Evolutionary conservation across 2,329 filamentous ascomycete genomes (phyloP), one percentile per base, ranked within the genome.

Genomic region (Trichoderma sp.): DNA sequence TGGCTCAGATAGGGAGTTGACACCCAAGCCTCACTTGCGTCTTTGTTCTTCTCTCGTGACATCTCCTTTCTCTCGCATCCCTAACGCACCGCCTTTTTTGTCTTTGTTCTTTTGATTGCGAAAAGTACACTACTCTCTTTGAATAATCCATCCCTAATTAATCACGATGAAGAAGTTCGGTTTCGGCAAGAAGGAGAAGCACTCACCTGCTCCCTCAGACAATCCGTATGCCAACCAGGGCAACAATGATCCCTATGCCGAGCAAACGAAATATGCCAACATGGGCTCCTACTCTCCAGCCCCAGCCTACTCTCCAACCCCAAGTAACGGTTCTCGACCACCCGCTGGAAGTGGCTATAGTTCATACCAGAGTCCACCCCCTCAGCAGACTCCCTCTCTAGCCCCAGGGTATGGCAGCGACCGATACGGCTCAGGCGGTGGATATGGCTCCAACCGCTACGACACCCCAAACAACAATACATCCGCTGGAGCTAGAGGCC

Each of bases 191-290:
- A 91, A 90, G 81, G 85, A 88, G 81, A 83, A 85, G 53, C 85
- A 87, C 6, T 84, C 86, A 72, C 63, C 65, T 14, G 80, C 84
- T 33, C 80, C 83, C 56, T 83, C 84, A 66, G 86, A 87, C 45
- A 91, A 92, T 79, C 90, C 91, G 6, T 92, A 92, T 79, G 89
- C 90, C 71, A 87, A 84, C 76, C 81, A 90, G 81, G 85, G 87
- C 71, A 81, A 81, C 73, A 84, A 83, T 77, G 90, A 91, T 77
- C 89, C 89, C 31, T 91, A 90, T 79, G 86, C 88, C 75, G 86
- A 88, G 76, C 85, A 82, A 27, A 81, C 86, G 77, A 87, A 85
- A 76, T 86, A 85, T 71, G 83, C 86, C 80, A 85, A 85, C 79
- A 81, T 86, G 81, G 86, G 84, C 31, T 82, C 87, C 18, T 86